phyloP scores from a whole-genome alignment of 164 flowering plant species.

The Stephania cephalantha region DNA sequence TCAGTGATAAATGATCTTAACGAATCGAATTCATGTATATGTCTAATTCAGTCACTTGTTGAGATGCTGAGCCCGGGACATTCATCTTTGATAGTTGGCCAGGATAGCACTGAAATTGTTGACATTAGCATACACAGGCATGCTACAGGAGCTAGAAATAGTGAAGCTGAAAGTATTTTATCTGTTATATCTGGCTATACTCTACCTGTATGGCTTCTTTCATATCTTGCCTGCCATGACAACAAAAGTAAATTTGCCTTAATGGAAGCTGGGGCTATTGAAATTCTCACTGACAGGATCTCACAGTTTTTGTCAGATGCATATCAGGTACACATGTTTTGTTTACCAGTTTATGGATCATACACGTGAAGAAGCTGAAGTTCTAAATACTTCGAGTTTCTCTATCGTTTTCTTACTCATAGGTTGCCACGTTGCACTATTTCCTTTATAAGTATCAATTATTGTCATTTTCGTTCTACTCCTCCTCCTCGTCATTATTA shows the following conservation, averaged over 20 bases:
- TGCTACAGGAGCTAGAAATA: constrained; percentile 30
- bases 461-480: too few relatives aligned
- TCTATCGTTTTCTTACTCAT: not conserved
- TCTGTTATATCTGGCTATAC: constrained; percentile 53
- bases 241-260: constrained; percentile 55
- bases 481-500: too few relatives aligned
- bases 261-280: constrained; percentile 94
- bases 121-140: constrained; percentile 57
- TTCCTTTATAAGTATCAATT: not conserved
- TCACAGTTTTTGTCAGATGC: constrained; percentile 41
- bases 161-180: constrained; percentile 34
- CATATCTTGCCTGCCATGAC: constrained; percentile 74
- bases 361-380: not conserved
- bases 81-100: constrained; percentile 20
- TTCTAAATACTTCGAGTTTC: not conserved
- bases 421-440: constrained; percentile 4
- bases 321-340: constrained; percentile 48
- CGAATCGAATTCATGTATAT: constrained; percentile 38
- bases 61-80: constrained; percentile 42
- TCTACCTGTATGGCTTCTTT: constrained; percentile 74
- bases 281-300: constrained; percentile 76
- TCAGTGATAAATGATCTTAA: constrained; percentile 64
- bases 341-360: not conserved
- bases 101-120: constrained; percentile 22
- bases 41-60: constrained; percentile 82